A percentile compares a stretch with the other conserved stretches of the same genome.
Evolutionary conservation across 768 basidiomycete species (phyloP).

Genomic region (Naganishia friedmannii): DNA sequence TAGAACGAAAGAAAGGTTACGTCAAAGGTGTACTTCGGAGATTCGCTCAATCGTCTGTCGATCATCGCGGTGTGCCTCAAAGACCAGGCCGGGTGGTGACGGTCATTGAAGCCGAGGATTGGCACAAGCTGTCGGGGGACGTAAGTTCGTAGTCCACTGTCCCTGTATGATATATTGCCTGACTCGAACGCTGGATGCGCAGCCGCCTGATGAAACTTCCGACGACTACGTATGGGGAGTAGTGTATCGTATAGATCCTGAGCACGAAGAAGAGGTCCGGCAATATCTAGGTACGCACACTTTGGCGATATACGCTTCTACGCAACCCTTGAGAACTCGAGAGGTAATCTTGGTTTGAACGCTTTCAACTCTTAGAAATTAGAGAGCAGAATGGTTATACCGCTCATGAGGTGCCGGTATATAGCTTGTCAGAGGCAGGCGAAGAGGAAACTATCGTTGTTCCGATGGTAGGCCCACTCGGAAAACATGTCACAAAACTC

Average conservation of each 20-base stretch:
- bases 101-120: constrained; percentile 79
- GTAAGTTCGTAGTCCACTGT: constrained; percentile 34
- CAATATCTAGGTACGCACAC: constrained; percentile 69
- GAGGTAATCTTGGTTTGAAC: too few species aligned
- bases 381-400: constrained; percentile 79
- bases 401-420: constrained; percentile 71
- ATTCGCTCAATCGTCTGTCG: constrained; percentile 87
- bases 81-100: constrained; percentile 88
- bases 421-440: constrained; percentile 61
- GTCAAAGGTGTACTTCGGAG: constrained; percentile 85
- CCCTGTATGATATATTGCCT: background rate
- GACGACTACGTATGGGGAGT: constrained; percentile 82
- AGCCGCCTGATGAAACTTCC: constrained; percentile 49
- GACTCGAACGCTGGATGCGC: constrained; percentile 60
- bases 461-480: background rate
- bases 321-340: too few species aligned
- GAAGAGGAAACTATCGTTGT: constrained; percentile 33
- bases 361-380: constrained; percentile 1
- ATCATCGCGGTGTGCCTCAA: constrained; percentile 86
- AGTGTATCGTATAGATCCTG: constrained; percentile 81
- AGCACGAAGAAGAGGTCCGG: constrained; percentile 69
- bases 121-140: constrained; percentile 57
- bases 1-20: constrained; percentile 70
- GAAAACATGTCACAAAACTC: background rate
- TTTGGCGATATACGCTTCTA: background rate